Percentiles rank a stretch among this genome's conserved stretches.
These are phyloP conservation scores for Mortierella sp. DNA, from an alignment of 371 early-diverging fungal genomes.

Conservation along the genomic window DNA sequence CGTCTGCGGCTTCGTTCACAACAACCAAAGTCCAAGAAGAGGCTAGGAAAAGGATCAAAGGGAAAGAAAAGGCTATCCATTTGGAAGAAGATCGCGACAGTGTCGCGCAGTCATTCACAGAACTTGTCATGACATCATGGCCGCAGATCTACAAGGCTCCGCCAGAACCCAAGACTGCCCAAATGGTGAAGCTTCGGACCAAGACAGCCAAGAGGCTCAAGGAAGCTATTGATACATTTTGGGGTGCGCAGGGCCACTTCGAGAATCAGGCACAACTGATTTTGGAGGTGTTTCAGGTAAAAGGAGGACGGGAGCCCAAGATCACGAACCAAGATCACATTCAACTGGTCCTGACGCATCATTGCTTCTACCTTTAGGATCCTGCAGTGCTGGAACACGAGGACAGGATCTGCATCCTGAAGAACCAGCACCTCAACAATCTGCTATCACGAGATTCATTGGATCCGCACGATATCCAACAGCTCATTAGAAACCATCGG, in stretches of 20 bases:
- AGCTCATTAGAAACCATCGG: not conserved
- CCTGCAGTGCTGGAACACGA: slow-evolving; percentile 17
- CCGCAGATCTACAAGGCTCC: slow-evolving; percentile 39
- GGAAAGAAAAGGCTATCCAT: slow-evolving; percentile 17
- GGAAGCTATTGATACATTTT: slow-evolving; percentile 19
- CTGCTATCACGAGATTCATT: slow-evolving; percentile 20
- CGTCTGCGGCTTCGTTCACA: not conserved
- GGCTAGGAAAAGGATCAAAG: slow-evolving; percentile 13
- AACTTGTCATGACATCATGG: slow-evolving; percentile 32
- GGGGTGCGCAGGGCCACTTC: slow-evolving; percentile 20
- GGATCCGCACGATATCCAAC: slow-evolving; percentile 4
- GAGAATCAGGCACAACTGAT: slow-evolving; percentile 25
- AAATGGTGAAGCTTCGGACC: slow-evolving; percentile 17
- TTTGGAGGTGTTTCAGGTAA: slow-evolving; percentile 37
- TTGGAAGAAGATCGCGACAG: slow-evolving; percentile 19
- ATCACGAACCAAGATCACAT: too few species aligned
- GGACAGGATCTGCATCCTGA: slow-evolving; percentile 23
- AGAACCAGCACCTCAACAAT: slow-evolving; percentile 37
- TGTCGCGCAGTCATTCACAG: slow-evolving; percentile 25
- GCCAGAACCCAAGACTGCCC: slow-evolving; percentile 8
- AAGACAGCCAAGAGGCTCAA: slow-evolving; percentile 17
- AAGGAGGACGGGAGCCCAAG: too few species aligned
- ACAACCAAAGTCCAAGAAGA: slow-evolving; percentile 12
- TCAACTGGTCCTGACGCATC: not conserved
- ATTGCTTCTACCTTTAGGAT: slow-evolving; percentile 6